Evolutionary conservation across 768 basidiomycete species (phyloP).

Genomic region (Leccinum barrowsii): DNA sequence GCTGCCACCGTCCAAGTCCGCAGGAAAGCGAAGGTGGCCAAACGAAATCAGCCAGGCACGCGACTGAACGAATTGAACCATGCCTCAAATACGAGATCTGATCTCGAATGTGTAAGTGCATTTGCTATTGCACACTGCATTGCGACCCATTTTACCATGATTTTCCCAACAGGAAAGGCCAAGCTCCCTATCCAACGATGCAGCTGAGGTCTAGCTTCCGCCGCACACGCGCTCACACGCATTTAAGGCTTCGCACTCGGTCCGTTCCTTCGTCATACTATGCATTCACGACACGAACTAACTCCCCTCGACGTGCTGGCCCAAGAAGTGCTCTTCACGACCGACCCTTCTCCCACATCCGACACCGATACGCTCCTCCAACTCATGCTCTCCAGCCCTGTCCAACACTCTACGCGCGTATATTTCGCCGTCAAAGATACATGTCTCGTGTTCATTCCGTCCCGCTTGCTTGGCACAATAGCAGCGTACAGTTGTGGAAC

Average conservation of each 20-base stretch:
- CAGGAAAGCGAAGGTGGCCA: constrained; percentile 31
- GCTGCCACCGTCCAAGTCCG: constrained; percentile 24
- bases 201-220: constrained; percentile 30
- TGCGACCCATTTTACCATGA: constrained; percentile 27
- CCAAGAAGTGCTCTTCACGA: constrained; percentile 48
- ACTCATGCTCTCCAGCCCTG: constrained; percentile 28
- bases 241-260: constrained; percentile 21
- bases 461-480: constrained; percentile 59
- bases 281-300: constrained; percentile 44
- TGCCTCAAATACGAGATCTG: constrained; percentile 32
- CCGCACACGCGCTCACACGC: constrained; percentile 18
- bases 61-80: constrained; percentile 21
- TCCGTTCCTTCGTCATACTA: constrained; percentile 26
- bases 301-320: constrained; percentile 57
- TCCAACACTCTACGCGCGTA: constrained; percentile 19
- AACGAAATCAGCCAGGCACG: constrained; percentile 35
- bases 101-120: constrained; percentile 31
- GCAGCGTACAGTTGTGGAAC: constrained; percentile 98
- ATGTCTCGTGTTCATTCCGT: constrained; percentile 15
- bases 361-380: constrained; percentile 41
- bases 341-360: constrained; percentile 35
- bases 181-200: constrained; percentile 28
- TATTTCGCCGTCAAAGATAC: constrained; percentile 69
- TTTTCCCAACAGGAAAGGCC: constrained; percentile 36
- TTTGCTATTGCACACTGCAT: constrained; percentile 28